Evolutionary conservation across 2,329 filamentous ascomycete species (phyloP).

Genomic region (Fusarium domesticum): DNA sequence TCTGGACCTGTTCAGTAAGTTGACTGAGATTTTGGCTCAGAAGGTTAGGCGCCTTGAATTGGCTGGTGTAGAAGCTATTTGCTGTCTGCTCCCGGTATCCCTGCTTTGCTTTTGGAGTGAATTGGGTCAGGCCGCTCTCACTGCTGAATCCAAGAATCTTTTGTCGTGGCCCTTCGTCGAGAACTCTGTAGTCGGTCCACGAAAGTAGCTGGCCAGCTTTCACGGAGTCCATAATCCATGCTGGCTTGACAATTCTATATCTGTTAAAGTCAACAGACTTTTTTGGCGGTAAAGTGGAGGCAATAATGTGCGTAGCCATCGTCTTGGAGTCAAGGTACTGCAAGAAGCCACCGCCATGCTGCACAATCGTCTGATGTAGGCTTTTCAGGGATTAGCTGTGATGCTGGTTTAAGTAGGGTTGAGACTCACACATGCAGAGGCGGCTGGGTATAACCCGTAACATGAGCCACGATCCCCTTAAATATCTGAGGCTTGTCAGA

Average conservation of each 20-base stretch:
- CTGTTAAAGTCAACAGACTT: conserved; percentile 84
- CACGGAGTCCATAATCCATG: conserved; percentile 91
- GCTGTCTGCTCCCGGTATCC: conserved; percentile 81
- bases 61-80: conserved; percentile 76
- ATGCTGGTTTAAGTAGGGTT: not conserved
- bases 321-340: conserved; percentile 96
- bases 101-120: conserved; percentile 52
- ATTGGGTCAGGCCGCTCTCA: conserved; percentile 65
- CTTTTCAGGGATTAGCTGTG: conserved; percentile 31
- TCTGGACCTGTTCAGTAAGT: conserved; percentile 28
- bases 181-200: conserved; percentile 80
- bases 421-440: conserved; percentile 68
- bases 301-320: conserved; percentile 92
- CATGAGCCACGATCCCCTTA: conserved; percentile 83
- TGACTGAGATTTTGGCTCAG: conserved; percentile 31
- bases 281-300: conserved; percentile 84
- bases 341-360: conserved; percentile 89
- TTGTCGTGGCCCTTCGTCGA: conserved; percentile 81
- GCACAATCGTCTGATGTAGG: conserved; percentile 81
- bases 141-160: conserved; percentile 64
- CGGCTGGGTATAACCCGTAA: conserved; percentile 95
- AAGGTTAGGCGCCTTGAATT: conserved; percentile 50
- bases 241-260: conserved; percentile 90
- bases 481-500: conserved; percentile 79
- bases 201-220: conserved; percentile 75